Base-by-base conservation (phyloP, 2,329 filamentous ascomycete species). In the Colletotrichum tropicicola region DNA sequence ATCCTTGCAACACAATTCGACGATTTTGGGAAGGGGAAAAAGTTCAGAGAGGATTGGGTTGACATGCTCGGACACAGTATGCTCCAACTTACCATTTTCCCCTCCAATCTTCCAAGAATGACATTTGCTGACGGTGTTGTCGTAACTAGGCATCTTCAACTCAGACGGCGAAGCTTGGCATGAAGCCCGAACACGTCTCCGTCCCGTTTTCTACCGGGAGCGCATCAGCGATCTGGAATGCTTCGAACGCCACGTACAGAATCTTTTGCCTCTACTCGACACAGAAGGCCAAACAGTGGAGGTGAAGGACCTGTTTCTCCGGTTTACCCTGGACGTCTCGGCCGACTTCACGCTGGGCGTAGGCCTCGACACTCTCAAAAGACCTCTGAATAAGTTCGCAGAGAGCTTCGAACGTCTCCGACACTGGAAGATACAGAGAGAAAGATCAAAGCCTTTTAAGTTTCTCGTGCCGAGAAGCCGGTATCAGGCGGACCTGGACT, bases 321-420 rank as follows among this genome's bases (percentile, higher is more conserved):
- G 84, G 59, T 81, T 91, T 70, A 90, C 89, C 0, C 80, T 92
- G n/a, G 89, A 92, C 67, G 86, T 87, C 0, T 87, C 89, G 0
- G 91, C 89, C n/a, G n/a, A n/a, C n/a, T n/a, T n/a, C n/a, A n/a
- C n/a, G n/a, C n/a, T n/a, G n/a, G n/a, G n/a, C n/a, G n/a, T n/a
- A n/a, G n/a, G n/a, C n/a, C n/a, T n/a, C n/a, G n/a, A n/a, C n/a
- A n/a, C n/a, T n/a, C n/a, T n/a, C n/a, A n/a, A n/a, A n/a, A n/a
- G n/a, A n/a, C n/a, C n/a, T n/a, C n/a, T n/a, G n/a, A n/a, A n/a
- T n/a, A n/a, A n/a, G n/a, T n/a, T n/a, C n/a, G n/a, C n/a, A n/a
- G n/a, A n/a, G n/a, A n/a, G n/a, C n/a, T n/a, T n/a, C n/a, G n/a
- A n/a, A n/a, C n/a, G n/a, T n/a, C n/a, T n/a, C n/a, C n/a, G n/a